Evolutionary conservation across 805 yeast genomes (phyloP).

Genomic region (Lachancea quebecensis): DNA sequence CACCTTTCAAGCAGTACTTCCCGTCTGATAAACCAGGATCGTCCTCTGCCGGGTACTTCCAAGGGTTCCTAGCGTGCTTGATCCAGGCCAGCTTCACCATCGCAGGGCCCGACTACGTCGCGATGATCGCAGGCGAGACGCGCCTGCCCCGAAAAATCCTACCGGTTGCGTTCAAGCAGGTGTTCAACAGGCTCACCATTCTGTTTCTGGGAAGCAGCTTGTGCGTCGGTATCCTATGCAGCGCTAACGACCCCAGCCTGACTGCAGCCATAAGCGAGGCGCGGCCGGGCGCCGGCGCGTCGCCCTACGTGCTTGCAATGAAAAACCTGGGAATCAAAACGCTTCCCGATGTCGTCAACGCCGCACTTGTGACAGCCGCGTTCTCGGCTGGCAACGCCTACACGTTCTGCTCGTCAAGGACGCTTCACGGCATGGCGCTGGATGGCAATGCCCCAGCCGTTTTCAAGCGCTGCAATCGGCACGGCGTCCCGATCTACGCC

Average conservation of each 20-base stretch:
- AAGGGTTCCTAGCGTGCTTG: constrained; percentile 65
- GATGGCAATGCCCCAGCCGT: constrained; percentile 68
- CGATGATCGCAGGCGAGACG: constrained; percentile 82
- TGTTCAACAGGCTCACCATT: constrained; percentile 58
- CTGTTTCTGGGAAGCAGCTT: constrained; percentile 70
- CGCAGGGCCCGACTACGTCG: constrained; percentile 81
- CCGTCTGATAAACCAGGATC: constrained; percentile 38
- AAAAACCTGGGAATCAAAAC: constrained; percentile 55
- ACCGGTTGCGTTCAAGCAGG: constrained; percentile 74
- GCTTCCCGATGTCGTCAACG: constrained; percentile 75
- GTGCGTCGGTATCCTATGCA: constrained; percentile 70
- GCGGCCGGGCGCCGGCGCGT: constrained; percentile 70
- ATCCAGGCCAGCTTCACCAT: constrained; percentile 70
- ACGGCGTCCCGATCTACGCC: constrained; percentile 65
- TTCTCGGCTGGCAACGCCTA: constrained; percentile 82
- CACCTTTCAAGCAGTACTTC: constrained; percentile 50
- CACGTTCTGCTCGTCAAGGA: constrained; percentile 63
- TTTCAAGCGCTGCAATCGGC: constrained; percentile 52
- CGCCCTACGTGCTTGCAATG: constrained; percentile 84
- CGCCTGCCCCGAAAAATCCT: constrained; percentile 61
- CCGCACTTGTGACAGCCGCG: constrained; percentile 63
- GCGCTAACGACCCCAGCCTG: constrained; percentile 58
- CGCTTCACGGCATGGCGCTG: constrained; percentile 62
- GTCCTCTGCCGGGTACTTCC: constrained; percentile 48
- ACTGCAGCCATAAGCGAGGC: constrained; percentile 50